phyloP scores from a whole-genome alignment of 2,329 filamentous ascomycete species.

The Rhexocercosporidium sp. region DNA sequence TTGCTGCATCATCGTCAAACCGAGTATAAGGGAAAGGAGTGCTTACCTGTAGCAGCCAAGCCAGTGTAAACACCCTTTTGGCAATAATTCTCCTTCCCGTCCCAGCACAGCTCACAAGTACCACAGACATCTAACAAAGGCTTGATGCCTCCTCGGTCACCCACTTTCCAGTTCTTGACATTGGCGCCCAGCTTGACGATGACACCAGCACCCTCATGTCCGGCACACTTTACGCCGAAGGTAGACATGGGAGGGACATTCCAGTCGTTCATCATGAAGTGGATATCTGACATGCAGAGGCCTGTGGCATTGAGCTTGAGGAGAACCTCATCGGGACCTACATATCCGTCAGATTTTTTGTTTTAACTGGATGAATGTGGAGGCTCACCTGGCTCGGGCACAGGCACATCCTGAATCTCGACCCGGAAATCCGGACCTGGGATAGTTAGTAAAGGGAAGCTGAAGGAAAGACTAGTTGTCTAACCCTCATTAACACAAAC shows the following conservation, averaged over 20 bases:
- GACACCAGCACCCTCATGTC: slow-evolving; percentile 62
- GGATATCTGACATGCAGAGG: slow-evolving; percentile 61
- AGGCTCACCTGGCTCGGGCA: slow-evolving; percentile 49
- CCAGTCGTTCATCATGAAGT: slow-evolving; percentile 62
- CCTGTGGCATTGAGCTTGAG: slow-evolving; percentile 63
- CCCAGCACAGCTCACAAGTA: slow-evolving; percentile 55
- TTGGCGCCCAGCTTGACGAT: slow-evolving; percentile 60
- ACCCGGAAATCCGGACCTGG: slow-evolving; percentile 52
- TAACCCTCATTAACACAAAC: slow-evolving; percentile 52
- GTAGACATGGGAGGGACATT: slow-evolving; percentile 51
- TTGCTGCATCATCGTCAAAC: not conserved
- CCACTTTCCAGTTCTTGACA: slow-evolving; percentile 57
- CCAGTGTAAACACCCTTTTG: slow-evolving; percentile 51
- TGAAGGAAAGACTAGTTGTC: not conserved
- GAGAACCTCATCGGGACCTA: slow-evolving; percentile 54
- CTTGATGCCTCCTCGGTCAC: slow-evolving; percentile 58
- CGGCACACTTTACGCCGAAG: slow-evolving; percentile 51
- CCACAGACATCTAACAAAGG: slow-evolving; percentile 57
- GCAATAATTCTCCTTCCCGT: slow-evolving; percentile 59
- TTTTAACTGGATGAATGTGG: not conserved
- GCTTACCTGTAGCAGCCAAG: slow-evolving; percentile 44
- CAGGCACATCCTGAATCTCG: slow-evolving; percentile 53
- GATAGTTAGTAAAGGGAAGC: not conserved
- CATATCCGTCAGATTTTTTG: not conserved
- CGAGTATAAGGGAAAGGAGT: not conserved